A percentile compares a stretch with the other conserved stretches of the same genome.
phyloP scores from a whole-genome alignment of 257 asterid species.

The Voacanga thouarsii region DNA sequence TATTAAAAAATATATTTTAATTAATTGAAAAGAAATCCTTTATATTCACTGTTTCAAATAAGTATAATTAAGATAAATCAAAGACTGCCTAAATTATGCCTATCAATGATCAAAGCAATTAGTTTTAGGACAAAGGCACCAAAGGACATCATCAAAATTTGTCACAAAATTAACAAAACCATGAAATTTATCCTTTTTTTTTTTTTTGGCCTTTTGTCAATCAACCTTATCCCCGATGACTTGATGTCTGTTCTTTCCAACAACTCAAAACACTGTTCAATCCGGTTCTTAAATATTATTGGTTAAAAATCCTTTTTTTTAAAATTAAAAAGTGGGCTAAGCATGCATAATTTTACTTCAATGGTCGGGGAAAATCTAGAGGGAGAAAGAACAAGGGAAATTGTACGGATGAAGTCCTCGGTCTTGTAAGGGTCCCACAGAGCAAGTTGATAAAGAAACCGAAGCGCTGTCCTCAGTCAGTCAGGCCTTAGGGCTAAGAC shows the following conservation, averaged over 20 bases:
- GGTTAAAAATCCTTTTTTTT: neutral
- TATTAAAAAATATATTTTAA: no score
- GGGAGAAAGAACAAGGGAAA: neutral
- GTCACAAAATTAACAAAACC: neutral
- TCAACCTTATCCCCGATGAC: conserved; percentile 5
- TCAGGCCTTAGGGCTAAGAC: neutral
- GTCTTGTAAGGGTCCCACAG: conserved; percentile 26
- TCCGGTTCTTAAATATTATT: neutral
- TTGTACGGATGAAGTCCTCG: conserved; percentile 42
- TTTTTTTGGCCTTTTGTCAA: neutral
- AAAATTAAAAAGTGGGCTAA: no score
- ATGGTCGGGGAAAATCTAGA: neutral
- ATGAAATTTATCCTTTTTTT: conserved; percentile 5
- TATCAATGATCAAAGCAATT: neutral
- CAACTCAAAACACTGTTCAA: neutral
- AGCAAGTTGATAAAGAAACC: conserved; percentile 20
- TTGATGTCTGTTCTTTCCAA: neutral
- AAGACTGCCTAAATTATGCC: neutral
- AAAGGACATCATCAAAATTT: neutral
- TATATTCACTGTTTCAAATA: no score
- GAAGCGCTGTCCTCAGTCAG: neutral
- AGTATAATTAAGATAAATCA: neutral
- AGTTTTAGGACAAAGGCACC: neutral
- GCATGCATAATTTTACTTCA: neutral
- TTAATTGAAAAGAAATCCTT: no score